phyloP scores from a whole-genome alignment of 2,329 filamentous ascomycete genomes.

The Leptographium lundbergii region DNA sequence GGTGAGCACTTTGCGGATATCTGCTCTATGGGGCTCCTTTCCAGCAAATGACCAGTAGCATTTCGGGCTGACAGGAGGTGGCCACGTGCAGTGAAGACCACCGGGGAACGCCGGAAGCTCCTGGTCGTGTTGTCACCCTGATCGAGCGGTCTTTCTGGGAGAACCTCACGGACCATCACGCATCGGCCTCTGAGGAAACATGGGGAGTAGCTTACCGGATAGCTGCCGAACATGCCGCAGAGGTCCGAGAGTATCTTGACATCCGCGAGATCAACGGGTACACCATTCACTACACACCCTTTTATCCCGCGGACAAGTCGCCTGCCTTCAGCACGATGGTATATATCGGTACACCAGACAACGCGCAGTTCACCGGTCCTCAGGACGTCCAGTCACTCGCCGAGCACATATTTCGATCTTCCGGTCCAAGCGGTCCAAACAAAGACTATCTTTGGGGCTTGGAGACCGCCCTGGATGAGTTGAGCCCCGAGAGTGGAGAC shows the following conservation, averaged over 20 bases:
- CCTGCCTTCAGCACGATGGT: slow-evolving; percentile 48
- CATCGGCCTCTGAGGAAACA: slow-evolving; percentile 50
- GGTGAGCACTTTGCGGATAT: background rate
- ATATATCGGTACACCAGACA: slow-evolving; percentile 89
- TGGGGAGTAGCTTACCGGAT: slow-evolving; percentile 95
- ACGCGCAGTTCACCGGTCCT: slow-evolving; percentile 80
- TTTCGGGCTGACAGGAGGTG: background rate
- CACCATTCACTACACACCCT: slow-evolving; percentile 80
- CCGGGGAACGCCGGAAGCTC: slow-evolving; percentile 74
- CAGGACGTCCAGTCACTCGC: slow-evolving; percentile 71
- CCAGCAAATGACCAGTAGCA: background rate
- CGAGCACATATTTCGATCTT: slow-evolving; percentile 62
- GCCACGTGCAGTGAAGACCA: slow-evolving; percentile 60
- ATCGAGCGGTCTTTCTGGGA: slow-evolving; percentile 79
- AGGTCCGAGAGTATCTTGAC: slow-evolving; percentile 81
- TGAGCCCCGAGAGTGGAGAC: slow-evolving; percentile 69
- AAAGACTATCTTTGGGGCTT: slow-evolving; percentile 77
- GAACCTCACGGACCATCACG: slow-evolving; percentile 55
- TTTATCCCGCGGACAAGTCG: slow-evolving; percentile 46
- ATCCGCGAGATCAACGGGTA: slow-evolving; percentile 98
- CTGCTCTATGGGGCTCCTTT: background rate
- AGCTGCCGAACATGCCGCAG: slow-evolving; percentile 53
- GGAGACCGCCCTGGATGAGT: slow-evolving; percentile 57
- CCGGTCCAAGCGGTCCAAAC: slow-evolving; percentile 80
- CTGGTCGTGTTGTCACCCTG: slow-evolving; percentile 85